Evolutionary conservation across 495 filamentous ascomycete species (phyloP), one percentile per base, ranked within the genome.

Genomic region (Articulospora tetracladia): DNA sequence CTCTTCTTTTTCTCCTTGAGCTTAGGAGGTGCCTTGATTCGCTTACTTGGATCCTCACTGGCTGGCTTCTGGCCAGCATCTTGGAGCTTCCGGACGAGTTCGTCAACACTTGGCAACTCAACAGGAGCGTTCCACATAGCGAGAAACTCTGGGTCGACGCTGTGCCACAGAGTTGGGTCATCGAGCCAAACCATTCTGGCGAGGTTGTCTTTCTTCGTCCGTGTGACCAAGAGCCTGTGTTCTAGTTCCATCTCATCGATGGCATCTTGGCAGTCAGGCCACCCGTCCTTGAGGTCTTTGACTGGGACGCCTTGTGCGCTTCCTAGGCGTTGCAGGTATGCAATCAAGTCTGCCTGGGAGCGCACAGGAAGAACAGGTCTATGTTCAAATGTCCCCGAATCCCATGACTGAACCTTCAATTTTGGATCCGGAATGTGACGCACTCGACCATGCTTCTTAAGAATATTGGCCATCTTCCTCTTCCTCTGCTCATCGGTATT

Each of bases 281-380:
- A 98, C 26, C 95, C 95, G 68, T 98, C 94, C 70, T 93, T 93
- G 26, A 98, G 79, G 58, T 96, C 91, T 68, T 89, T 90, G 51
- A 97, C 90, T 48, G 74, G 77, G 54, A 97, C 83, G 1, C 91
- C 92, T 52, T 85, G 81, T 1, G 90, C 89, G n/a, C 92, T 92
- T 15, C 82, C 81, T 73, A 91, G 91, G 34, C 80, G 76, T 71
- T 96, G 91, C 30, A 98, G 82, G 69, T 90, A 86, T 46, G 80
- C 81, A 25, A 95, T 83, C 36, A 98, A 81, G 66, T 89, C 85
- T 53, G 88, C 83, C 58, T 86, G 82, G 57, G 74, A 84, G 59
- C 83, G 83, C 34, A 98, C 92, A 57, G 89, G 85, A 68, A 84
- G 80, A 49, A 86, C 83, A 20, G 94, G 91, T 17, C 83, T 83